Evolutionary conservation across 768 basidiomycete genomes (phyloP).

Genomic region (Hygrocybe coccinea): DNA sequence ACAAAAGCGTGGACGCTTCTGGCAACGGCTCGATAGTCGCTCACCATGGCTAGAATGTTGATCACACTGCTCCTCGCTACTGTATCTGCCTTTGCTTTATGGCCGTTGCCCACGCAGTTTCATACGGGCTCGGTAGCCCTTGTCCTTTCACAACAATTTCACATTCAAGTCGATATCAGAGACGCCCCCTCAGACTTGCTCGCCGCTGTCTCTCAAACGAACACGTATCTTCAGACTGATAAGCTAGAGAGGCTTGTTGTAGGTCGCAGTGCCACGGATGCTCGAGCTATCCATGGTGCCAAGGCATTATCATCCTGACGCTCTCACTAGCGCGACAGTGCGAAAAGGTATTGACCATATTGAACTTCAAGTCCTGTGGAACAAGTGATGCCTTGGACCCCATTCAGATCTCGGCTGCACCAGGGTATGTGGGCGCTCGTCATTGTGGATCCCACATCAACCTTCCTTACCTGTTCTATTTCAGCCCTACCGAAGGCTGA

Average conservation of each 20-base stretch:
- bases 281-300: conserved; percentile 34
- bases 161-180: conserved; percentile 42
- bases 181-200: conserved; percentile 52
- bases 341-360: too few relatives aligned
- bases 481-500: conserved; percentile 69
- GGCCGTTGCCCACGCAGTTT: conserved; percentile 40
- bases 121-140: conserved; percentile 40
- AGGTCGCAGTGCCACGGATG: conserved; percentile 52
- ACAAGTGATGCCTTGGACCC: conserved; percentile 54
- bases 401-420: conserved; percentile 53
- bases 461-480: not conserved
- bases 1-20: too few relatives aligned
- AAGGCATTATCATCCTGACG: conserved; percentile 35
- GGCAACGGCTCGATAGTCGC: too few relatives aligned
- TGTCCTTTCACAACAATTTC: conserved; percentile 47
- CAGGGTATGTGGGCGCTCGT: conserved; percentile 52
- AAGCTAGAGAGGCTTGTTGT: conserved; percentile 55
- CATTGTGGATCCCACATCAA: not conserved
- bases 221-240: conserved; percentile 42
- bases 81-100: conserved; percentile 17
- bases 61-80: conserved; percentile 7
- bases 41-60: not conserved
- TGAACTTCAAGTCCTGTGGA: too few relatives aligned
- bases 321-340: conserved; percentile 41
- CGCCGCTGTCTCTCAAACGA: conserved; percentile 52